A percentile compares a stretch with the other conserved stretches of the same genome.
phyloP scores from a whole-genome alignment of 257 asterid species.

The Eucommia ulmoides region DNA sequence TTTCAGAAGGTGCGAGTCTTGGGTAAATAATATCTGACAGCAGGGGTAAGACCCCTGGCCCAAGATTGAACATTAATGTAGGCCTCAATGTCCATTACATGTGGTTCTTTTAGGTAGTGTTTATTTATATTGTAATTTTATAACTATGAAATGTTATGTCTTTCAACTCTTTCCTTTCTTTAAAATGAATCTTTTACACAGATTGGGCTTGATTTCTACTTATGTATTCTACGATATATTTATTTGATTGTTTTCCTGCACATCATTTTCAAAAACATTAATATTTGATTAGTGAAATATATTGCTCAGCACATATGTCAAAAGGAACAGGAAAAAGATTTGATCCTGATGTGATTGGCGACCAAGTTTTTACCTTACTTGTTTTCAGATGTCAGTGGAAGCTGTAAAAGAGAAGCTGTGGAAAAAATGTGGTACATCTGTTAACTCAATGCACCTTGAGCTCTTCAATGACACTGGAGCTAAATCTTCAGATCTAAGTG shows the following conservation, averaged over 20 bases:
- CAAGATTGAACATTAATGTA: too few relatives aligned
- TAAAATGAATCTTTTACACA: background rate
- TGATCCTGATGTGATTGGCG: constrained; percentile 11
- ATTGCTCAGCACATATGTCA: constrained; percentile 4
- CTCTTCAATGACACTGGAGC: constrained; percentile 66
- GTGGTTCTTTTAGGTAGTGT: too few relatives aligned
- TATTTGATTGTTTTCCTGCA: constrained; percentile 1
- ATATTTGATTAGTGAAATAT: too few relatives aligned
- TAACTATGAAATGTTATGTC: too few relatives aligned
- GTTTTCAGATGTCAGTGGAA: constrained; percentile 61
- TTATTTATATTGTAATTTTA: too few relatives aligned
- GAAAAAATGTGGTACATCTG: constrained; percentile 90
- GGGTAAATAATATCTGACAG: too few relatives aligned
- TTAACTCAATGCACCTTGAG: constrained; percentile 71
- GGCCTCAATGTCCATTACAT: too few relatives aligned
- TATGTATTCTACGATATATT: background rate
- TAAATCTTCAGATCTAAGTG: constrained; percentile 49
- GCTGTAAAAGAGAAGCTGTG: constrained; percentile 85
- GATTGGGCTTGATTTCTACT: background rate
- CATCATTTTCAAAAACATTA: background rate
- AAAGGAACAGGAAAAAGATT: too few relatives aligned
- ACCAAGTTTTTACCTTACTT: constrained; percentile 7
- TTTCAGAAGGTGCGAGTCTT: too few relatives aligned
- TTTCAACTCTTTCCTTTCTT: too few relatives aligned
- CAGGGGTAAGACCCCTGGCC: too few relatives aligned